These are phyloP conservation scores for Lentinula guzmanii DNA, from an alignment of 768 basidiomycete genomes.

Conservation along the genomic window DNA sequence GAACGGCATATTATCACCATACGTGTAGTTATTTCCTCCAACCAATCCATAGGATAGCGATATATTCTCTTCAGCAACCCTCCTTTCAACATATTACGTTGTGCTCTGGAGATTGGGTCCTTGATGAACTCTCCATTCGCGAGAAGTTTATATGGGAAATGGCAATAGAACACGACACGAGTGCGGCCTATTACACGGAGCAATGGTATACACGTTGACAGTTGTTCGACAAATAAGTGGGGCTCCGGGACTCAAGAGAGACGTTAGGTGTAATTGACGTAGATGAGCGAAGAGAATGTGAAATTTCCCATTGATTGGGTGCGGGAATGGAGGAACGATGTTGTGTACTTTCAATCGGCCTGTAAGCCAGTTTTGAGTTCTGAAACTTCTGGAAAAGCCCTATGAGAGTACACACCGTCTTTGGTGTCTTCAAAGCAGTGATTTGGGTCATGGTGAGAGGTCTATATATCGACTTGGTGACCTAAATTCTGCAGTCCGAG, in stretches of 20 bases:
- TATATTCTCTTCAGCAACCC: conserved; percentile 72
- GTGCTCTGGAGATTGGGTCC: conserved; percentile 35
- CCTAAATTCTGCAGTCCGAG: conserved; percentile 81
- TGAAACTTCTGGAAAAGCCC: too few relatives aligned
- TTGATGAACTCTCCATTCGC: conserved; percentile 60
- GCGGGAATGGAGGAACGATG: conserved; percentile 71
- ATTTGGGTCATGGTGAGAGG: conserved; percentile 82
- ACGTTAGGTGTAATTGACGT: conserved; percentile 76
- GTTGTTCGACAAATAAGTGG: conserved; percentile 87
- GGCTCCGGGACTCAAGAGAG: conserved; percentile 47
- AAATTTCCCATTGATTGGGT: conserved; percentile 71
- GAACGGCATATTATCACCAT: background rate
- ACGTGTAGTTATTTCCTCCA: conserved; percentile 52
- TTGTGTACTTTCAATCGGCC: conserved; percentile 78
- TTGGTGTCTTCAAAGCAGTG: conserved; percentile 93
- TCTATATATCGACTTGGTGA: conserved; percentile 87
- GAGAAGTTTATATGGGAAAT: conserved; percentile 94
- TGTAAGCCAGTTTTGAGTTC: conserved; percentile 31
- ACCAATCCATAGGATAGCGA: conserved; percentile 81
- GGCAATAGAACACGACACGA: conserved; percentile 95
- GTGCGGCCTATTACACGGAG: conserved; percentile 59
- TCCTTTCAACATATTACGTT: conserved; percentile 21
- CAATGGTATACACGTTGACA: conserved; percentile 87
- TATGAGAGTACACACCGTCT: conserved; percentile 54
- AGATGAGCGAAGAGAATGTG: conserved; percentile 88